phyloP scores from a whole-genome alignment of 371 early-diverging fungal genomes.

The Circinella umbellata region DNA sequence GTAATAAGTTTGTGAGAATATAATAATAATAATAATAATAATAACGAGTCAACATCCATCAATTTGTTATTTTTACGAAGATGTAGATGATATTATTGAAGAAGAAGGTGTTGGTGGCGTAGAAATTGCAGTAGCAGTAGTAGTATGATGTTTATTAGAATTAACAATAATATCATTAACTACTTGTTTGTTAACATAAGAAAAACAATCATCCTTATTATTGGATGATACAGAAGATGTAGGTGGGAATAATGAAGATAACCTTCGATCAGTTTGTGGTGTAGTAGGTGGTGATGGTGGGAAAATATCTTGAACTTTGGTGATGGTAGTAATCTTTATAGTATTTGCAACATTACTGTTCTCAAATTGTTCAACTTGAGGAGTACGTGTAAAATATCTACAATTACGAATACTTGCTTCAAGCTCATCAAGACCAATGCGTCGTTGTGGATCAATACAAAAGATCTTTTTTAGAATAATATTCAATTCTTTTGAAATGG shows the following conservation, averaged over 20 bases:
- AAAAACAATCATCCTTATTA: not conserved
- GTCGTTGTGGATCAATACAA: constrained; percentile 67
- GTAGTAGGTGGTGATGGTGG: constrained; percentile 12
- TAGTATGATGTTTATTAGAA: not conserved
- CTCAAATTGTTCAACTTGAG: constrained; percentile 33
- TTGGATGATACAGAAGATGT: not conserved
- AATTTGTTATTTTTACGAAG: no score
- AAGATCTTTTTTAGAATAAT: constrained; percentile 77
- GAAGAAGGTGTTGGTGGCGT: constrained; percentile 4
- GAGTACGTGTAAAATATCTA: constrained; percentile 58
- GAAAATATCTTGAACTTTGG: constrained; percentile 13
- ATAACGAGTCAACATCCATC: no score
- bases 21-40: no score
- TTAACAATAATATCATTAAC: not conserved
- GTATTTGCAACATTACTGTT: not conserved
- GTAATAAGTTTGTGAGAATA: not conserved
- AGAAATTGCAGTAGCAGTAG: not conserved
- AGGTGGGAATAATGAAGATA: not conserved
- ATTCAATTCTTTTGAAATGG: constrained; percentile 74
- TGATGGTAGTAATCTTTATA: not conserved
- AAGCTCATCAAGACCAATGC: constrained; percentile 74
- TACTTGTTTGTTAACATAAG: not conserved
- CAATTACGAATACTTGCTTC: constrained; percentile 60
- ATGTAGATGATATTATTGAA: not conserved
- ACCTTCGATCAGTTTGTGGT: not conserved